Evolutionary conservation across 176 grass and related monocot species (phyloP), one percentile per base, ranked within the genome.

Genomic region (Tuctoria greenei): DNA sequence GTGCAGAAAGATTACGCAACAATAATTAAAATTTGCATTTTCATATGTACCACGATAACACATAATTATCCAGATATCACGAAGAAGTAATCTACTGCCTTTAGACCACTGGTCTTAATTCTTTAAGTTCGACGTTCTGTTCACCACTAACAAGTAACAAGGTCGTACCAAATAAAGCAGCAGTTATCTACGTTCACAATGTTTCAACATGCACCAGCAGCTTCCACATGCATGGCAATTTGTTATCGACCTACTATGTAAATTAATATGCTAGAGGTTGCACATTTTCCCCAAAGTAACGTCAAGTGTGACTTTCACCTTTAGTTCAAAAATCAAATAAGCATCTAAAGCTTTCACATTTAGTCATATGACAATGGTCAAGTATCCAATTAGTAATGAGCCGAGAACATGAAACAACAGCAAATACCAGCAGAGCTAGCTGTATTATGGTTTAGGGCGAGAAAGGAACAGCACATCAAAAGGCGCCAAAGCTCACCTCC

Each of bases 401-500:
- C 35, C 1, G 2, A 66, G 39, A 66, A 66, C 36, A 72, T 47
- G 7, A 77, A 59, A 27, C 17, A 81, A 56, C 40, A 42, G 2
- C 42, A 52, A 80, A 52, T 45, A 45, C 56, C 18, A 79, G 8
- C 13, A 46, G 64, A 59, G 47, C 13, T 58, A 46, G 15, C 6
- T 20, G 24, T 67, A 52, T 70, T 25, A 28, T 39, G 15, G 20
- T 46, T 34, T 26, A 43, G 24, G 43, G 10, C 24, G 66, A 77
- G 52, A 43, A 81, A 58, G 72, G 27, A 7, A 13, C 31, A 31
- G 31, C 2, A 31, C 31, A 31, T 31, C 31, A 31, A 31, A 31
- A 31, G 31, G 31, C 31, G 31, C 47, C 13, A 83, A 50, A 73
- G 61, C 69, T 90, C 76, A 92, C 95, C 95, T 98, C 95, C 72